Base-by-base conservation (phyloP, 2,329 filamentous ascomycete species). In the Calonectria naviculata region DNA sequence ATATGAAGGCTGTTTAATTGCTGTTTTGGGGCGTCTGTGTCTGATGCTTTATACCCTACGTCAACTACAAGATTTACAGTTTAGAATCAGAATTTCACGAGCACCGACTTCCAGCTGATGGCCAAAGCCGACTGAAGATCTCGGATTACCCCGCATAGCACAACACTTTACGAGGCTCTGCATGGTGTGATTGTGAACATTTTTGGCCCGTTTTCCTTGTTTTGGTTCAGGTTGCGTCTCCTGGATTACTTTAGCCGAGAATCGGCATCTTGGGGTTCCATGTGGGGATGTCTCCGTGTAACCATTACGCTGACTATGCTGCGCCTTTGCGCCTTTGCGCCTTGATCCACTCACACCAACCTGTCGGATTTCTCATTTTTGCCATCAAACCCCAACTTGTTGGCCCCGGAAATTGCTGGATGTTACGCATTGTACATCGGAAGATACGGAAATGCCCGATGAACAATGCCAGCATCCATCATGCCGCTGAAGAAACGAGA, bases 281-380 rank as follows among this genome's bases (percentile, higher is more conserved):
- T 58, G 52, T 36, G 49, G 49, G 52, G 52, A 26, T 56, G 31
- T 24, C 31, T 56, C 52, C 31, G 21, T 56, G 31, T n/a, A 56
- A 56, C 52, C n/a, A n/a, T 26, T 38, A 5, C 52, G 21, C 21
- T 58, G 17, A 24, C 21, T 58, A 38, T 15, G 52, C 29, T 34
- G 52, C 52, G 26, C 24, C 12, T 10, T 26, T 26, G 46, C 52
- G n/a, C 52, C 52, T 56, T 56, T 56, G 49, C 49, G 29, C 49
- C 49, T 56, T 58, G 52, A 38, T 41, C 52, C 52, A 58, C 52
- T 36, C 52, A 58, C 31, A 56, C n/a, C n/a, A n/a, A n/a, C 52
- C n/a, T 56, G 9, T 21, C 5, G 8, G 12, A 19, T 10, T 5
- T n/a, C 10, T 26, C n/a, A 38, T 38, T 56, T 38, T 19, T 34